phyloP scores from a whole-genome alignment of 2,329 filamentous ascomycete species.

The Talaromyces sp. region DNA sequence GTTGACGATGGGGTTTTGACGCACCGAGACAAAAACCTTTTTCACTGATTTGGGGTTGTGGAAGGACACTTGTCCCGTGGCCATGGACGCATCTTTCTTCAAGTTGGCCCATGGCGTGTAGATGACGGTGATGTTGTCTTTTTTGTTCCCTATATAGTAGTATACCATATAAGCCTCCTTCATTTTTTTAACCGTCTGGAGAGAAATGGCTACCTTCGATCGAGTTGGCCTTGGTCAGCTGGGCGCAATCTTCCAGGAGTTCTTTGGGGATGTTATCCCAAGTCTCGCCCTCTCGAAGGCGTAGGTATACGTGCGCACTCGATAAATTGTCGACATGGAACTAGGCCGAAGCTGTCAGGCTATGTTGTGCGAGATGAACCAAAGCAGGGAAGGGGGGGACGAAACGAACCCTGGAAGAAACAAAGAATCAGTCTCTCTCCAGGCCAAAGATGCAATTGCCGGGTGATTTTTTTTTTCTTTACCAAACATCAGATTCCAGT shows the following conservation, averaged over 20 bases:
- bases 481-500: slow-evolving; percentile 95
- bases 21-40: slow-evolving; percentile 69
- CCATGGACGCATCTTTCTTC: slow-evolving; percentile 94
- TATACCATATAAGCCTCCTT: neutral
- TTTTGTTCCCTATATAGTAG: slow-evolving; percentile 78
- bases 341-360: slow-evolving; percentile 38
- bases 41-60: slow-evolving; percentile 81
- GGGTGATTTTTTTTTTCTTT: slow-evolving; percentile 12
- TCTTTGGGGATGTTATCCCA: slow-evolving; percentile 78
- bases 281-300: slow-evolving; percentile 67
- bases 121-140: slow-evolving; percentile 92
- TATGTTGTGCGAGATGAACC: slow-evolving; percentile 3
- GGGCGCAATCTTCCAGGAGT: slow-evolving; percentile 82
- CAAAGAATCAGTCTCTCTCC: slow-evolving; percentile 4
- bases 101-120: slow-evolving; percentile 98
- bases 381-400: neutral
- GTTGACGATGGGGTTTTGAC: slow-evolving; percentile 90
- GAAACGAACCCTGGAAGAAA: slow-evolving; percentile 12
- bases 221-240: slow-evolving; percentile 96
- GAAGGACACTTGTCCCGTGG: slow-evolving; percentile 88
- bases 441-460: slow-evolving; percentile 1
- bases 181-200: neutral
- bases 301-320: slow-evolving; percentile 92
- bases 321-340: slow-evolving; percentile 98
- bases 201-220: slow-evolving; percentile 66